Percentiles rank a stretch among this genome's conserved stretches.
phyloP scores from a whole-genome alignment of 345 rosid genomes.

The Camelina hispida region DNA sequence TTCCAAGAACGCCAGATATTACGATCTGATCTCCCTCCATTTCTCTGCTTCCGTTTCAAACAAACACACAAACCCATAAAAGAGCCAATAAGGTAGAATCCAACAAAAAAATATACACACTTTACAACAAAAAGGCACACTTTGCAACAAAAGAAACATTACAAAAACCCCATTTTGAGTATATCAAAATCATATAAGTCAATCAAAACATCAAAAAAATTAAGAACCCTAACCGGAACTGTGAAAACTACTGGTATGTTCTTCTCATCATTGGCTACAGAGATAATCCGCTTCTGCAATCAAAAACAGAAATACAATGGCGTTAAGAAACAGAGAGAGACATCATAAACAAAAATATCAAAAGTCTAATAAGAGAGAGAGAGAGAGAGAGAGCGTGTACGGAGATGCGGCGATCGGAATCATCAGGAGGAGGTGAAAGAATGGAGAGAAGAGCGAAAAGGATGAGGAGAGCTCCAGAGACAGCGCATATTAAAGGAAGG shows the following conservation, averaged over 20 bases:
- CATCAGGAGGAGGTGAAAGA: conserved; percentile 71
- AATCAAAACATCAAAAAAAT: not conserved
- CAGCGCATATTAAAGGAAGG: conserved; percentile 53
- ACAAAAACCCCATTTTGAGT: not conserved
- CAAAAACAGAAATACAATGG: conserved; percentile 22
- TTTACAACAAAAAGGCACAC: conserved; percentile 24
- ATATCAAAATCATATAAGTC: not conserved
- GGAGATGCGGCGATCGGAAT: conserved; percentile 50
- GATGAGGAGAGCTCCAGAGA: conserved; percentile 67
- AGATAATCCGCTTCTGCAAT: conserved; percentile 41
- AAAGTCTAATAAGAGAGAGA: not conserved
- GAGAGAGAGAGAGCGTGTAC: conserved; percentile 43
- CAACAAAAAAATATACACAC: conserved; percentile 20
- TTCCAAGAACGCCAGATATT: conserved; percentile 76
- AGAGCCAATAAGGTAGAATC: not conserved
- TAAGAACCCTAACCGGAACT: conserved; percentile 73
- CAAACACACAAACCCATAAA: conserved; percentile 21
- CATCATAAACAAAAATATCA: not conserved
- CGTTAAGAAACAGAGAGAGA: conserved; percentile 22
- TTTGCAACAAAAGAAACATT: conserved; percentile 15
- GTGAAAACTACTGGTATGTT: conserved; percentile 50
- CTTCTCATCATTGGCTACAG: conserved; percentile 38
- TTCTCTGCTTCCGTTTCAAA: conserved; percentile 50
- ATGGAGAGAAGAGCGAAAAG: conserved; percentile 72
- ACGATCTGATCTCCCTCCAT: conserved; percentile 72